phyloP scores from a whole-genome alignment of 371 early-diverging fungal species.

The Coemansia sp. region DNA sequence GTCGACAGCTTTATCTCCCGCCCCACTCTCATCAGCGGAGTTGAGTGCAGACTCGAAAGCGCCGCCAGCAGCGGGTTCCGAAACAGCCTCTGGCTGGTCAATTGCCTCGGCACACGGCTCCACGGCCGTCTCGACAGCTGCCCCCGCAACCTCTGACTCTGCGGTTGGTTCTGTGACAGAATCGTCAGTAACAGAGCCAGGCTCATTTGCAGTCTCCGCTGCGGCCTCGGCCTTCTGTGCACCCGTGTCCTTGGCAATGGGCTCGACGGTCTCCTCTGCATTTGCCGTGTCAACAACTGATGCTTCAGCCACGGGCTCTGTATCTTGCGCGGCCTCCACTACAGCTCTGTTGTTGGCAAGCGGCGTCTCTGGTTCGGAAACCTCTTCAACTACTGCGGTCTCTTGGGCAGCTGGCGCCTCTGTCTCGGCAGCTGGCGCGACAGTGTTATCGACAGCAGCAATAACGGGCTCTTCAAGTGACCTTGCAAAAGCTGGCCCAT shows the following conservation, averaged over 20 bases:
- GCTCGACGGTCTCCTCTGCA: not conserved
- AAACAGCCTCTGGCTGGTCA: not conserved
- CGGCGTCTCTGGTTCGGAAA: not conserved
- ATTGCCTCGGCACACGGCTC: constrained; percentile 7
- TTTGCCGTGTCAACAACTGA: not conserved
- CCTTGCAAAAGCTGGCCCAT: too few species aligned
- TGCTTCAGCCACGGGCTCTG: not conserved
- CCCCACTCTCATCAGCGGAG: not conserved
- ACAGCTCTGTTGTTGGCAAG: not conserved
- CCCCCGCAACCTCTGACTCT: not conserved
- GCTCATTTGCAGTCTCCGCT: not conserved
- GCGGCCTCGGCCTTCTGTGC: too few species aligned
- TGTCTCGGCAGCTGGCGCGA: not conserved
- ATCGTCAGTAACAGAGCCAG: too few species aligned
- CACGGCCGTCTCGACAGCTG: not conserved
- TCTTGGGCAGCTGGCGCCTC: not conserved
- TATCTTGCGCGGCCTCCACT: not conserved
- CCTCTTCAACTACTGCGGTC: not conserved
- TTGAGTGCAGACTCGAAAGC: not conserved
- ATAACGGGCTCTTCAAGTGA: not conserved
- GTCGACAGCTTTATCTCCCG: not conserved
- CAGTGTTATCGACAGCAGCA: not conserved
- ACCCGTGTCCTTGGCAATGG: not conserved
- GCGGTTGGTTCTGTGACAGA: not conserved
- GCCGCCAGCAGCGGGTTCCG: not conserved